Percentiles rank a stretch among this genome's conserved stretches.
Evolutionary conservation across 2,329 filamentous ascomycete species (phyloP).

Genomic region (Lachnellula occidentalis): DNA sequence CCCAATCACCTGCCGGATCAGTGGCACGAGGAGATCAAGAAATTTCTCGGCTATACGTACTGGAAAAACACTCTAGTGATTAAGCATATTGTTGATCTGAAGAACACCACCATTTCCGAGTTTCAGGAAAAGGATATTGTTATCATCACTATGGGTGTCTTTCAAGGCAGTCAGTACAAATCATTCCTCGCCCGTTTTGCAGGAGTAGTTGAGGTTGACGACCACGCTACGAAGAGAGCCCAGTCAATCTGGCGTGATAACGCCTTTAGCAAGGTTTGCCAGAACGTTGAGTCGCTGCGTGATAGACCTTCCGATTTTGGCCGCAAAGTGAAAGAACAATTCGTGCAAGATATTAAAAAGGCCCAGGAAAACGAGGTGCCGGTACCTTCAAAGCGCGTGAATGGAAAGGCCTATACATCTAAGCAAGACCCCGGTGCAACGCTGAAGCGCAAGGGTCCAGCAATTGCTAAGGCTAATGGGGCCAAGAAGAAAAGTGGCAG

Average conservation of each 20-base stretch:
- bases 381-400: constrained; percentile 26
- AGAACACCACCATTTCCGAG: constrained; percentile 36
- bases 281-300: constrained; percentile 28
- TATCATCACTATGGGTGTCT: constrained; percentile 46
- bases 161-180: constrained; percentile 44
- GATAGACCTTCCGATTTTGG: constrained; percentile 22
- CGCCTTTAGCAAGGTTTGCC: constrained; percentile 36
- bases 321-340: constrained; percentile 9
- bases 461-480: background rate
- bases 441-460: background rate
- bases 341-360: constrained; percentile 29
- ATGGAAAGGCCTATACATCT: constrained; percentile 23
- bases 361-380: constrained; percentile 24
- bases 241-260: constrained; percentile 48
- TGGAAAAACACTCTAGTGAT: constrained; percentile 38
- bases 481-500: background rate
- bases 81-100: constrained; percentile 34
- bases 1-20: constrained; percentile 50
- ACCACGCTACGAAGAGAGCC: constrained; percentile 34
- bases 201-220: constrained; percentile 34
- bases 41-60: constrained; percentile 33
- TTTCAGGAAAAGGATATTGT: constrained; percentile 48
- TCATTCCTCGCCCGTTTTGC: constrained; percentile 44
- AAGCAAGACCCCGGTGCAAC: background rate
- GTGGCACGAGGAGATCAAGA: constrained; percentile 50